Percentiles rank a stretch among this genome's conserved stretches.
phyloP scores from a whole-genome alignment of 305 asterid species.

The Ilex paraguariensis region DNA sequence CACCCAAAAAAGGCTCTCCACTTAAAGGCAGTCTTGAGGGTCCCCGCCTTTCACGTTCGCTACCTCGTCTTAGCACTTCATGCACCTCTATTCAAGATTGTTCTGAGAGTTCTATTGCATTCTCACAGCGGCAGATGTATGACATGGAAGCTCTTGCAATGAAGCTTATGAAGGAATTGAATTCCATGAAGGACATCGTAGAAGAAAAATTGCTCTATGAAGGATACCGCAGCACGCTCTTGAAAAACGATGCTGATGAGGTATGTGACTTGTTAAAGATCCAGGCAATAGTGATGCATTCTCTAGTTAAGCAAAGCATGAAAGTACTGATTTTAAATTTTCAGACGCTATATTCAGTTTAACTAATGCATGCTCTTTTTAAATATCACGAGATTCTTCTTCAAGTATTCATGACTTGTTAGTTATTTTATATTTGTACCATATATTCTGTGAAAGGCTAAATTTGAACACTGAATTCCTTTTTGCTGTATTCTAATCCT shows the following conservation, averaged over 20 bases:
- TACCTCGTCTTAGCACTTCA: slow-evolving; percentile 57
- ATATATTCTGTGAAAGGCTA: too few relatives aligned
- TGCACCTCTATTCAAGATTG: slow-evolving; percentile 63
- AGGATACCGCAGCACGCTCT: slow-evolving; percentile 61
- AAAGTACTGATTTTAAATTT: too few relatives aligned
- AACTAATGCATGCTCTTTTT: too few relatives aligned
- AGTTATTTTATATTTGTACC: too few relatives aligned
- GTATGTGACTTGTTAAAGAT: slow-evolving; percentile 27
- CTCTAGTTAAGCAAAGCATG: too few relatives aligned
- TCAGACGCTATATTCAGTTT: too few relatives aligned
- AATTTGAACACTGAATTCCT: too few relatives aligned
- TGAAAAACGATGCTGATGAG: slow-evolving; percentile 77
- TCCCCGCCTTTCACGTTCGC: slow-evolving; percentile 51
- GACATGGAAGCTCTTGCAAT: slow-evolving; percentile 70
- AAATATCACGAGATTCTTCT: too few relatives aligned
- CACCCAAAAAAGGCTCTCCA: slow-evolving; percentile 7
- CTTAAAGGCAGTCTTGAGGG: slow-evolving; percentile 46
- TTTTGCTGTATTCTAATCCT: too few relatives aligned
- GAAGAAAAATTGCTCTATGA: slow-evolving; percentile 76
- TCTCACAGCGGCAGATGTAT: slow-evolving; percentile 84
- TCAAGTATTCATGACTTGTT: too few relatives aligned
- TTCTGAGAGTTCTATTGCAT: slow-evolving; percentile 76
- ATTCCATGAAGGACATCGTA: slow-evolving; percentile 74
- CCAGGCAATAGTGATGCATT: neutral
- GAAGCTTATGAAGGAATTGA: slow-evolving; percentile 74